Base-by-base conservation (phyloP, 768 basidiomycete species). In the Piloderma croceum region DNA sequence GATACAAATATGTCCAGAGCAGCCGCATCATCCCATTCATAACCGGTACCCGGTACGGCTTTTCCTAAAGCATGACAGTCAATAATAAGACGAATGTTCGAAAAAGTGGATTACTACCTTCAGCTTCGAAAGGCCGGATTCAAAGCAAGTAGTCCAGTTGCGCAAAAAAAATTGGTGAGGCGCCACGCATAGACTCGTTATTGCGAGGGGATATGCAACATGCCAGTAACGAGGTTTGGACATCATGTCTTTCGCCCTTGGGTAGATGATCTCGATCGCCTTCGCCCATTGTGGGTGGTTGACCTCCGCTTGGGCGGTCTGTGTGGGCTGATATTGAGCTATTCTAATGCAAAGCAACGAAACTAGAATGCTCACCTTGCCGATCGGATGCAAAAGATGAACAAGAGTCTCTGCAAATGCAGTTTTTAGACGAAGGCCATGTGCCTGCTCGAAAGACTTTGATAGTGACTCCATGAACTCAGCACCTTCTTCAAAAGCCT, bases 271-370 rank as follows among this genome's bases (percentile, higher is more conserved):
- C 57, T 91, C 84, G 22, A 92, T 85, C 0, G 92, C 91, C 57
- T 89, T 90, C 5, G 83, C 89, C 92, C 92, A 97, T 49, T 86
- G 74, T 0, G 92, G 92, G 59, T 93, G 85, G 52, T 96, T 96
- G 36, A 93, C 91, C 64, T 97, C 92, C 5, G 90, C 92, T 64
- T 92, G 90, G 0, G 90, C 93, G 27, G 85, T 93, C 87, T 92
- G 39, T 18, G 25, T 27, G 41, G 17, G 17, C 36, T 43, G 34
- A 53, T 41, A 20, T 13, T 43, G 15, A 23, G 10, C 31, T 34
- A 17, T 20, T 45, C 18, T 24, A 12, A 5, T 7, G 3, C 32
- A 21, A 23, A 42, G 24, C 12, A 35, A 19, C 22, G 22, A 32
- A 22, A 23, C 19, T 31, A 42, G 19, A 17, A 47, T 25, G 31